phyloP scores from a whole-genome alignment of 768 basidiomycete species.

The Amanita pseudoporphyria region DNA sequence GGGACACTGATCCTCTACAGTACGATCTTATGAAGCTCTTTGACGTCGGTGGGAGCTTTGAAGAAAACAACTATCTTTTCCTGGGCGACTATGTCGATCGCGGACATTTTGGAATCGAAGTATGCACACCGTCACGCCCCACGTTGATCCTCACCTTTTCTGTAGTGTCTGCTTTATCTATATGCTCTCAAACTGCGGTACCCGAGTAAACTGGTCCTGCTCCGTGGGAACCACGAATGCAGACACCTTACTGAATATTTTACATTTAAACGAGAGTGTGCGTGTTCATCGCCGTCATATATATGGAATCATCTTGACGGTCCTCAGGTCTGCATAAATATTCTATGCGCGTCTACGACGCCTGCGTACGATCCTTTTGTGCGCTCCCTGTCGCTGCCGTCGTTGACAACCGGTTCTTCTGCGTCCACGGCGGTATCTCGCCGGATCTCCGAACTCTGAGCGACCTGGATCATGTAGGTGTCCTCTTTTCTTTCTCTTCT shows the following conservation, averaged over 20 bases:
- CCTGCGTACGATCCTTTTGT: slow-evolving; percentile 84
- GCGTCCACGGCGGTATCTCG: slow-evolving; percentile 93
- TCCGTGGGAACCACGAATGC: slow-evolving; percentile 97
- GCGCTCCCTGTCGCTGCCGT: slow-evolving; percentile 85
- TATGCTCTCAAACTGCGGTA: slow-evolving; percentile 90
- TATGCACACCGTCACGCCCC: slow-evolving; percentile 12
- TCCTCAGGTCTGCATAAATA: slow-evolving; percentile 84
- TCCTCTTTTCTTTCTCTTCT: background rate
- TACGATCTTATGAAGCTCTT: slow-evolving; percentile 98
- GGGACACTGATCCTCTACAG: slow-evolving; percentile 27
- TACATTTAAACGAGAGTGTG: slow-evolving; percentile 96
- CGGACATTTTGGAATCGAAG: slow-evolving; percentile 78
- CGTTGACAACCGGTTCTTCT: slow-evolving; percentile 94
- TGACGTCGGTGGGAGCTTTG: slow-evolving; percentile 82
- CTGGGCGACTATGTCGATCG: slow-evolving; percentile 97
- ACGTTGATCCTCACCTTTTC: background rate
- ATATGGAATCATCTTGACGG: slow-evolving; percentile 4
- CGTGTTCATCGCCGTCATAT: slow-evolving; percentile 18
- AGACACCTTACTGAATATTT: slow-evolving; percentile 95
- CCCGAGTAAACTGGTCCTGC: slow-evolving; percentile 70
- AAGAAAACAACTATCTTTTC: slow-evolving; percentile 83
- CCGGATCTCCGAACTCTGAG: slow-evolving; percentile 75
- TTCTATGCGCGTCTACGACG: slow-evolving; percentile 78
- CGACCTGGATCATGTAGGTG: slow-evolving; percentile 52
- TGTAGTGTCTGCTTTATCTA: slow-evolving; percentile 87